Evolutionary conservation across 1,284 basidiomycete species (phyloP), one percentile per base, ranked within the genome.

Genomic region (Rhodotorula sp.): DNA sequence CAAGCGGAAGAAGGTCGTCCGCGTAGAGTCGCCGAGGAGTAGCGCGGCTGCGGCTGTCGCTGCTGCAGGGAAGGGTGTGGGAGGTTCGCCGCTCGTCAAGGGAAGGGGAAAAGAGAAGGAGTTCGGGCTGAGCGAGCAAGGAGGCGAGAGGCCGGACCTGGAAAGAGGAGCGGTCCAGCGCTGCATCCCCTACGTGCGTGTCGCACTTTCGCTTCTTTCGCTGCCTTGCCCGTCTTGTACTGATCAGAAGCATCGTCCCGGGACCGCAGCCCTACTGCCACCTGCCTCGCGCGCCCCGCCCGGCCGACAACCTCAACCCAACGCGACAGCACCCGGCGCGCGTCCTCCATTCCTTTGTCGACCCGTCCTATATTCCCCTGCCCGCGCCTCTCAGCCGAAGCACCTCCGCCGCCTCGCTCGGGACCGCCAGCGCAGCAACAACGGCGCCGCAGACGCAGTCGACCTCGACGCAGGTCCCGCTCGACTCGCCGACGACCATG

Each of bases 301-400:
- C 12, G 3, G 0, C 21, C 21, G 53, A 42, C 45, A 19, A 62
- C n/a, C 14, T 14, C 16, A 54, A 60, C 41, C 73, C 67, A 1
- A 23, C 25, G 1, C 70, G 66, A 1, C 66, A 70, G 23, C 61
- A 67, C 34, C 61, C 65, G 8, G 25, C 59, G 8, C 54, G 45
- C 13, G 45, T 75, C 27, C 54, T 53, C 7, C 53, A 73, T 61
- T 68, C 68, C 9, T 74, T 67, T 52, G 63, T 69, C 67, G 69
- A 69, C 42, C 59, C 62, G 2, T 0, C 42, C 1, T 61, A 21
- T 34, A 7, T 25, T n/a, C 48, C 61, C 34, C 23, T 34, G 3
- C 25, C 41, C 13, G n/a, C 34, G 34, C 34, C 34, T 34, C 34
- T 34, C 34, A 34, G 34, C 34, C 34, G 34, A 34, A 34, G 34